These are phyloP conservation scores for Lolium rigidum DNA, from an alignment of 176 grass and related monocot species.

Conservation along the genomic window DNA sequence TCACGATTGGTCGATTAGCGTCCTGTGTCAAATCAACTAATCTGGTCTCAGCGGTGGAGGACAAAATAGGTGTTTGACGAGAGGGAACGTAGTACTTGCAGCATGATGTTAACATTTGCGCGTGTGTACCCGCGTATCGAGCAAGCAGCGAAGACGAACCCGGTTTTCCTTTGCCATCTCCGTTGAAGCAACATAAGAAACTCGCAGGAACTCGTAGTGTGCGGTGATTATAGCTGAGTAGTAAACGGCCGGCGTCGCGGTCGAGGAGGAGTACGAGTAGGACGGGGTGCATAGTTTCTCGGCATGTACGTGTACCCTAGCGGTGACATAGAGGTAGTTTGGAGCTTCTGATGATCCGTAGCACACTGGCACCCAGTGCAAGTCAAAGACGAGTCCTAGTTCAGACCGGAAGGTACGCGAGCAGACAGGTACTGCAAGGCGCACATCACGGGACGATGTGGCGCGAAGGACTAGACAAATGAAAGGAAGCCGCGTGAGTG, in stretches of 20 bases:
- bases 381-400: slow-evolving; percentile 23
- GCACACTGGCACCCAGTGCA: background rate
- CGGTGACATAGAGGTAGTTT: background rate
- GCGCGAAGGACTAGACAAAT: too few species aligned
- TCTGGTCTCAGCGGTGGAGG: background rate
- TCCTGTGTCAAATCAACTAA: background rate
- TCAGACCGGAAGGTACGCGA: slow-evolving; percentile 34
- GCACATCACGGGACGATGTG: too few species aligned
- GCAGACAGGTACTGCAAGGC: background rate
- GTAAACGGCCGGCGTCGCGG: slow-evolving; percentile 36
- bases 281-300: slow-evolving; percentile 8
- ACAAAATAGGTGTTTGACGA: background rate
- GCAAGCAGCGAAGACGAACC: too few species aligned
- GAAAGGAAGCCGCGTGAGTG: too few species aligned
- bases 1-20: background rate
- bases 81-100: too few species aligned
- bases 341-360: background rate
- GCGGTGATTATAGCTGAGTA: background rate
- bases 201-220: background rate
- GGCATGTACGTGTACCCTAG: background rate
- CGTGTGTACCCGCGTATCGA: slow-evolving; percentile 17
- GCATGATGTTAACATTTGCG: slow-evolving; percentile 7
- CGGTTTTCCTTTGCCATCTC: background rate
- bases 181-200: background rate
- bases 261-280: background rate